Base-by-base conservation (phyloP, 345 rosid genomes). In the Erysimum cheiranthoides region DNA sequence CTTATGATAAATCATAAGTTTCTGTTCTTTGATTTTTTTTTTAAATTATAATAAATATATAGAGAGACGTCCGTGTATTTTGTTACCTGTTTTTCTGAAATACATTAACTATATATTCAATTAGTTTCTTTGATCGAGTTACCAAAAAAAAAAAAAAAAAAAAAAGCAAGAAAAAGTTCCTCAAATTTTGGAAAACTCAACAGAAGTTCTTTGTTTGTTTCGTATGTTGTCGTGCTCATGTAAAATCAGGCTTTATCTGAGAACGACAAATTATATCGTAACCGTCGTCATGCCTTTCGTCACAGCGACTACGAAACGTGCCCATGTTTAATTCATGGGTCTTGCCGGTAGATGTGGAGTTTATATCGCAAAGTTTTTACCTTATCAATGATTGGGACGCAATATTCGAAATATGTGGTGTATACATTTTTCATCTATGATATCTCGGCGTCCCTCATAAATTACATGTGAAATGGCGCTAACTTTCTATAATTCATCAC, bases 261-360 rank as follows among this genome's bases (percentile, higher is more conserved):
- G 21, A 62, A 30, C 6, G 49, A 27, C 25, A 4, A 61, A 13
- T 4, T n/a, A 28, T 31, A 9, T 28, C 13, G 14, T 50, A 14
- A 67, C 40, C 7, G 5, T 76, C 70, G 79, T 76, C 79, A 76
- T 69, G 74, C 43, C 75, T 76, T 61, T 52, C 75, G 75, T 53
- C 75, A 76, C 65, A 16, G 4, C 25, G 52, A 73, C 66, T 46
- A 52, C 31, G 16, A 75, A 16, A 28, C 17, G 63, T 30, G 34
- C 36, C 3, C 31, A 16, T 43, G 27, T 45, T 30, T 34, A 25
- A 25, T 70, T 36, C 3, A 10, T 72, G 50, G 32, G 35, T 36
- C 43, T 61, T 62, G 56, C 46, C 28, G 11, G 8, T 21, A n/a
- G 11, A 31, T 56, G 1, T 56, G 12, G 21, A 31, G 39, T n/a